A percentile compares a stretch with the other conserved stretches of the same genome.
Evolutionary conservation across 2,329 filamentous ascomycete genomes (phyloP).

Genomic region (Hypoxylon sp.): DNA sequence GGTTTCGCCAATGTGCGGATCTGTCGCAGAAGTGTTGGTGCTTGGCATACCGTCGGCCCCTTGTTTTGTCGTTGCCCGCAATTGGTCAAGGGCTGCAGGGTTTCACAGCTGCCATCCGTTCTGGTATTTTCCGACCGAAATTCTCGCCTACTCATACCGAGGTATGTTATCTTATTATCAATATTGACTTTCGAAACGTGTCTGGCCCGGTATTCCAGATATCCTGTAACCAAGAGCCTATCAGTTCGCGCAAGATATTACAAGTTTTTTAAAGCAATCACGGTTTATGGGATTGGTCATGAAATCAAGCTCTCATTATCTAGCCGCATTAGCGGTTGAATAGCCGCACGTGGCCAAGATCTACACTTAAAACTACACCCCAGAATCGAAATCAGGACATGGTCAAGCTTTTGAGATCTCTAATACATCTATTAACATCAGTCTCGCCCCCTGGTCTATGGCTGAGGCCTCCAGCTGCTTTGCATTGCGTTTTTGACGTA

Average conservation of each 20-base stretch:
- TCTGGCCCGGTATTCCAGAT: neutral
- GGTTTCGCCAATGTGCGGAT: slow-evolving; percentile 45
- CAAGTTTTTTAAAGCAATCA: neutral
- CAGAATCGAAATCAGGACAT: slow-evolving; percentile 21
- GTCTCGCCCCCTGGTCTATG: slow-evolving; percentile 11
- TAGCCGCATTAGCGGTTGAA: slow-evolving; percentile 4
- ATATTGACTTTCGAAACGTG: neutral
- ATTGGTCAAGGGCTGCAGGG: slow-evolving; percentile 31
- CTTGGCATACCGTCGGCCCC: slow-evolving; percentile 39
- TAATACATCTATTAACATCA: slow-evolving; percentile 15
- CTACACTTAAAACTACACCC: slow-evolving; percentile 40
- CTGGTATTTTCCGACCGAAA: slow-evolving; percentile 10
- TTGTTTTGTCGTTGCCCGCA: slow-evolving; percentile 25
- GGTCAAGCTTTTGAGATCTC: slow-evolving; percentile 29
- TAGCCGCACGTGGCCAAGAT: slow-evolving; percentile 25
- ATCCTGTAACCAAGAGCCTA: neutral
- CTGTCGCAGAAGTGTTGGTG: slow-evolving; percentile 41
- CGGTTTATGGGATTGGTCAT: neutral
- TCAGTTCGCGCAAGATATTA: neutral
- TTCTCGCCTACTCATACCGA: neutral
- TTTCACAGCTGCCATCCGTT: slow-evolving; percentile 11
- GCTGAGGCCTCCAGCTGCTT: slow-evolving; percentile 31
- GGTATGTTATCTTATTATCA: slow-evolving; percentile 3
- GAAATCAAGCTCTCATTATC: slow-evolving; percentile 7
- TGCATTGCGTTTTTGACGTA: slow-evolving; percentile 15